phyloP scores from a whole-genome alignment of 345 rosid genomes.

The Ceriops zippeliana region DNA sequence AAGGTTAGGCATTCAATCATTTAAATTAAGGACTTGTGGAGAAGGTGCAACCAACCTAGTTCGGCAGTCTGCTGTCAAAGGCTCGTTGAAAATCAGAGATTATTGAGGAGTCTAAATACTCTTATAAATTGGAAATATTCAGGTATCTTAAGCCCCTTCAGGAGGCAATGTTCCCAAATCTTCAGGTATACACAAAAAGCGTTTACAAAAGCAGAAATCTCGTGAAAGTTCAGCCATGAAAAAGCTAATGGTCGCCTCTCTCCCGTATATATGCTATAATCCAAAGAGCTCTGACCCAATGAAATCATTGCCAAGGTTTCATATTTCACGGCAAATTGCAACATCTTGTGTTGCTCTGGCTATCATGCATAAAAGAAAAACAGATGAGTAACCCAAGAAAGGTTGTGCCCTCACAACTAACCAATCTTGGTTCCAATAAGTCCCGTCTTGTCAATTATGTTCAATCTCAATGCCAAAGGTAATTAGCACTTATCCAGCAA shows the following conservation, averaged over 20 bases:
- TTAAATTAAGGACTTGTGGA: too few species aligned
- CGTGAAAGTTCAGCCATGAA: not conserved
- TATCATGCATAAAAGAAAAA: too few species aligned
- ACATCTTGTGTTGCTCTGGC: too few species aligned
- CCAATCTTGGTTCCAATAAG: not conserved
- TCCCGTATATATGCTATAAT: not conserved
- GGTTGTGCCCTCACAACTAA: too few species aligned
- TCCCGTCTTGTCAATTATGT: not conserved
- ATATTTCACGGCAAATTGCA: too few species aligned
- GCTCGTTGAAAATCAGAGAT: too few species aligned
- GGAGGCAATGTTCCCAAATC: not conserved
- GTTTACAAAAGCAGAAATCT: not conserved
- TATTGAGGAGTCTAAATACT: not conserved
- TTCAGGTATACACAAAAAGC: not conserved
- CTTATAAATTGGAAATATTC: not conserved
- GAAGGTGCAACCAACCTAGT: too few species aligned
- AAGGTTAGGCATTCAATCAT: not conserved
- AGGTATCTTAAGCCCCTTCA: not conserved
- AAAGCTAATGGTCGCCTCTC: not conserved
- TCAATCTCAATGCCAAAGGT: not conserved
- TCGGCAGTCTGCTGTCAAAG: too few species aligned
- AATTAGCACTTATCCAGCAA: slow-evolving; percentile 10
- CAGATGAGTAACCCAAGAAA: not conserved
- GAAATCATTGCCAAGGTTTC: too few species aligned
- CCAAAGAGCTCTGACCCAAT: too few species aligned